Evolutionary conservation across 2,329 filamentous ascomycete species (phyloP).

Genomic region (Penicillium griseofulvum): DNA sequence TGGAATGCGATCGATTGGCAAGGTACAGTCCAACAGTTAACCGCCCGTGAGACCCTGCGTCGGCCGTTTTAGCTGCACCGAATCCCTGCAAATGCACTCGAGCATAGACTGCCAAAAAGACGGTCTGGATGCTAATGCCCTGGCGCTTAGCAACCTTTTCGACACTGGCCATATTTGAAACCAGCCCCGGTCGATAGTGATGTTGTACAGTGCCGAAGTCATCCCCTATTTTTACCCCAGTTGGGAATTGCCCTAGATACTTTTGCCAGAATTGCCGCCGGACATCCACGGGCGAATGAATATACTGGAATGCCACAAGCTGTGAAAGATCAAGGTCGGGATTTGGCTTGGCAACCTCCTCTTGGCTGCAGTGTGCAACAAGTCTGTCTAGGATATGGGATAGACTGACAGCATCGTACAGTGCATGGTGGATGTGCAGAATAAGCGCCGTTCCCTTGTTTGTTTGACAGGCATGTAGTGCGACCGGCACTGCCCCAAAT

Average conservation of each 20-base stretch:
- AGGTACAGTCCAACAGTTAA: constrained; percentile 77
- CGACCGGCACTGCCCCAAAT: constrained; percentile 26
- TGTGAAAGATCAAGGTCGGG: constrained; percentile 38
- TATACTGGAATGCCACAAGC: constrained; percentile 40
- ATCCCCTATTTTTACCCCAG: constrained; percentile 3
- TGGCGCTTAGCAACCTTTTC: constrained; percentile 45
- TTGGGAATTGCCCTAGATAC: constrained; percentile 33
- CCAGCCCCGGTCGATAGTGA: constrained; percentile 49
- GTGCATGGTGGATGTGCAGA: constrained; percentile 73
- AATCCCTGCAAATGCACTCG: constrained; percentile 45
- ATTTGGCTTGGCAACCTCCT: constrained; percentile 3
- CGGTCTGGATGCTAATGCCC: constrained; percentile 67
- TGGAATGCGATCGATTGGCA: constrained; percentile 65
- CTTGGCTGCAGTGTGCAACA: constrained; percentile 42
- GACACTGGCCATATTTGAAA: constrained; percentile 44
- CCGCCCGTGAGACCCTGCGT: constrained; percentile 24
- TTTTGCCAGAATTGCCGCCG: constrained; percentile 47
- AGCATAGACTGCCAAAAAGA: constrained; percentile 73
- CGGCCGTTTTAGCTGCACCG: constrained; percentile 1
- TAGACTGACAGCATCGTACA: constrained; percentile 84
- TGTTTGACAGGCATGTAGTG: constrained; percentile 36
- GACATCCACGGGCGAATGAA: constrained; percentile 23
- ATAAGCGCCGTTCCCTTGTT: constrained; percentile 38
- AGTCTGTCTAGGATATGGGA: constrained; percentile 59
- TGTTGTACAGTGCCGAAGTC: constrained; percentile 23